phyloP scores from a whole-genome alignment of 768 basidiomycete genomes.

The Cystofilobasidium macerans region DNA sequence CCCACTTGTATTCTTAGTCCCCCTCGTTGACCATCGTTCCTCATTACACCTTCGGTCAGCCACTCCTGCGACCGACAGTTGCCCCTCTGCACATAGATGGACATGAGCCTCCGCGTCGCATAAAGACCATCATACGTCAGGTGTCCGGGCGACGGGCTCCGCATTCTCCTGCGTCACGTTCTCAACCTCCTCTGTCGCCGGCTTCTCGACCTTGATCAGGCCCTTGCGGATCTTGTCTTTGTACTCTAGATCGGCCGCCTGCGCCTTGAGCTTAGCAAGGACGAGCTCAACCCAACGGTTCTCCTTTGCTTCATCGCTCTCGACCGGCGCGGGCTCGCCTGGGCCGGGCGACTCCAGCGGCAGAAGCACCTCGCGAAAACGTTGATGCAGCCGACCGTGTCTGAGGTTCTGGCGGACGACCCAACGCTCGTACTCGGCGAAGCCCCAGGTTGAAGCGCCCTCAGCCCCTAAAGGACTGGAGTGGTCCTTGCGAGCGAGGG shows the following conservation, averaged over 20 bases:
- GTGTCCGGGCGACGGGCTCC: too few relatives aligned
- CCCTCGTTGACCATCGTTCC: too few relatives aligned
- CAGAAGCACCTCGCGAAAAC: not conserved
- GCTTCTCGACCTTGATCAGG: not conserved
- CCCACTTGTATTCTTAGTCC: too few relatives aligned
- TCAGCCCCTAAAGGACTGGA: not conserved
- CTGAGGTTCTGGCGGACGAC: not conserved
- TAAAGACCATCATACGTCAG: too few relatives aligned
- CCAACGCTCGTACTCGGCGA: not conserved
- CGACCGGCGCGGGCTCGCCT: not conserved
- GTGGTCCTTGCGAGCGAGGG: not conserved
- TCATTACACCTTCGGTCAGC: too few relatives aligned
- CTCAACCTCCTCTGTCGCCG: too few relatives aligned
- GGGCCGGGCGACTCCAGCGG: not conserved
- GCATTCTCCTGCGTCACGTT: too few relatives aligned
- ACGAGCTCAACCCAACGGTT: not conserved
- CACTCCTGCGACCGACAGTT: too few relatives aligned
- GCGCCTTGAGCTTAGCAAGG: not conserved
- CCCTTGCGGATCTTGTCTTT: not conserved
- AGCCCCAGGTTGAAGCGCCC: not conserved
- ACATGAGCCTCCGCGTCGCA: too few relatives aligned
- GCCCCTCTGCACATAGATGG: too few relatives aligned
- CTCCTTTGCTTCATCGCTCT: not conserved
- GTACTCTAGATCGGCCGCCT: not conserved
- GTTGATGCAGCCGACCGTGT: not conserved